phyloP scores from a whole-genome alignment of 352 stramenopile genomes.

The Globisporangium ultimum region DNA sequence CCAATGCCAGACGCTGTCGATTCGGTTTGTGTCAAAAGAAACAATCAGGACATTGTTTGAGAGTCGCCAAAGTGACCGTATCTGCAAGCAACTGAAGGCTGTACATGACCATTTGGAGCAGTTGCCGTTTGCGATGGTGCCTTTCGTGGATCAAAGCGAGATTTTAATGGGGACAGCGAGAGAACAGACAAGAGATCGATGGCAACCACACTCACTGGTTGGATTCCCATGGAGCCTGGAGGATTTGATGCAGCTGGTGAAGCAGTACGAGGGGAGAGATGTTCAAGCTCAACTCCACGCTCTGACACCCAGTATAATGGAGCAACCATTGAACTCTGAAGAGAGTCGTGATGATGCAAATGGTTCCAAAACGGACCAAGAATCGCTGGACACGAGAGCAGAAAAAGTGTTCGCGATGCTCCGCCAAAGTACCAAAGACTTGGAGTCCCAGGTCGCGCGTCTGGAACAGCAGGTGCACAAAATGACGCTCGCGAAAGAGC shows the following conservation, averaged over 20 bases:
- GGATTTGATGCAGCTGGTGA: conserved; percentile 15
- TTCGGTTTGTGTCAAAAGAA: conserved; percentile 9
- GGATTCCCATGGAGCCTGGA: conserved; percentile 5
- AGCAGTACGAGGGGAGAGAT: conserved; percentile 9
- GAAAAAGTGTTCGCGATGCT: conserved; percentile 27
- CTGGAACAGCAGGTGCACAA: conserved; percentile 23
- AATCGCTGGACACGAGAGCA: conserved; percentile 23
- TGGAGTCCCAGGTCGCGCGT: conserved; percentile 26
- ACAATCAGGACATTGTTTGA: conserved; percentile 2
- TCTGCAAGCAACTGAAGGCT: background rate
- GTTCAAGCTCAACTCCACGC: conserved; percentile 4
- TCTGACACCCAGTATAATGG: background rate
- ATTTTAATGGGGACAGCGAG: background rate
- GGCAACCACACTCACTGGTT: background rate
- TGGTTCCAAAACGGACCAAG: background rate
- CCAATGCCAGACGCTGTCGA: background rate
- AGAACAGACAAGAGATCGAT: too few relatives aligned
- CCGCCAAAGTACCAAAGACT: conserved; percentile 15
- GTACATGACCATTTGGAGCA: background rate
- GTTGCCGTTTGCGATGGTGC: conserved; percentile 5
- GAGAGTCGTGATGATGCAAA: background rate
- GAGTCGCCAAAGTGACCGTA: background rate
- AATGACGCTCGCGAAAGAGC: conserved; percentile 19
- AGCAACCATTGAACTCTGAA: background rate
- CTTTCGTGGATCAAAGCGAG: background rate